These are phyloP conservation scores for Plectranthus barbatus DNA, from an alignment of 257 asterid genomes.

Conservation along the genomic window DNA sequence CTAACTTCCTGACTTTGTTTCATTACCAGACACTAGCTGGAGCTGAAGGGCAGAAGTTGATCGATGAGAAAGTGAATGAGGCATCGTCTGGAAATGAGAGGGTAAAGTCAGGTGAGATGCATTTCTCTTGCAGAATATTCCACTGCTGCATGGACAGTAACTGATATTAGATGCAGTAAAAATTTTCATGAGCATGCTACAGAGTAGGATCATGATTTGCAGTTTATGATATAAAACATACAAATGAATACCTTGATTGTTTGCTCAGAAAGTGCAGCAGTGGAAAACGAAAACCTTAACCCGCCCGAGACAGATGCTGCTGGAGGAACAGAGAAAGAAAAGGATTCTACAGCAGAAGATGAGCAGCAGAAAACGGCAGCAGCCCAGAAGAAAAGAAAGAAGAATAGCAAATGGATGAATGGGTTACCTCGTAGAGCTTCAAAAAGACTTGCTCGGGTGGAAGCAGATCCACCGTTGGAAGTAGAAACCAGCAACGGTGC, in stretches of 20 bases:
- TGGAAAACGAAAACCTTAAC: not conserved
- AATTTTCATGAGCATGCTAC: too few relatives aligned
- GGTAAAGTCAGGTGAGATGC: slow-evolving; percentile 10
- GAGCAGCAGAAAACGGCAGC: slow-evolving; percentile 5
- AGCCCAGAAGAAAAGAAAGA: slow-evolving; percentile 21
- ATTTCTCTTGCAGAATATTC: too few relatives aligned
- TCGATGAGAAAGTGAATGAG: slow-evolving; percentile 20
- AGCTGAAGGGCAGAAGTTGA: slow-evolving; percentile 26
- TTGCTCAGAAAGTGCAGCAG: slow-evolving; percentile 10
- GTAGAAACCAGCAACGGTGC: slow-evolving; percentile 16
- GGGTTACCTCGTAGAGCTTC: slow-evolving; percentile 47
- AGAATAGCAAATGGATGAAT: slow-evolving; percentile 17
- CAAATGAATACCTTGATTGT: not conserved
- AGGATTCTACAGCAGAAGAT: slow-evolving; percentile 5
- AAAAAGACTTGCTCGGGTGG: slow-evolving; percentile 48
- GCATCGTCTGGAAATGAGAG: slow-evolving; percentile 12
- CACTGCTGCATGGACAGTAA: too few relatives aligned
- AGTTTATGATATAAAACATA: not conserved
- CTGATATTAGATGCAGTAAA: too few relatives aligned
- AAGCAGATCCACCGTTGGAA: slow-evolving; percentile 32
- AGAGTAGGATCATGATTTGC: not conserved
- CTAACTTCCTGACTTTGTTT: too few relatives aligned
- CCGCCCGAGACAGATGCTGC: not conserved
- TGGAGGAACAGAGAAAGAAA: not conserved
- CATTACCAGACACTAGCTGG: slow-evolving; percentile 29